Evolutionary conservation across 106 monocot genomes (phyloP), one percentile per base, ranked within the genome.

Genomic region (Xerophyta viscosa): DNA sequence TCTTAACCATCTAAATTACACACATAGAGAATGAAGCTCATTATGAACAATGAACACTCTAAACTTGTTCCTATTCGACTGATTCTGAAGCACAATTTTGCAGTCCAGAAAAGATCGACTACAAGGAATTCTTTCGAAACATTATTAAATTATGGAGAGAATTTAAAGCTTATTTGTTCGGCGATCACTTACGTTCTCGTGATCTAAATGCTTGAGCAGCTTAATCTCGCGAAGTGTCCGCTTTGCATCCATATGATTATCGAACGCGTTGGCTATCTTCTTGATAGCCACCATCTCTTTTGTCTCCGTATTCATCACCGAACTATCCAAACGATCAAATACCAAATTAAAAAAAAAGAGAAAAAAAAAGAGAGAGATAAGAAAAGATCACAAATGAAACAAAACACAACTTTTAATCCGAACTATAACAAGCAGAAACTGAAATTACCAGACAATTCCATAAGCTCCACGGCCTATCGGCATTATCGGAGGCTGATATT

Each of bases 391-490:
- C 12, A 28, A 5, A 11, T 29, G n/a, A n/a, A 19, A 14, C 50
- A 29, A 29, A 53, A 52, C 27, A 15, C 3, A 17, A 50, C 5
- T 23, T n/a, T n/a, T n/a, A n/a, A n/a, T n/a, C n/a, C n/a, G n/a
- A n/a, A n/a, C n/a, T n/a, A n/a, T n/a, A n/a, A n/a, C n/a, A n/a
- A n/a, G n/a, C n/a, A n/a, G n/a, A 29, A 41, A 31, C 37, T 6
- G 24, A 7, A 46, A 49, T 50, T 74, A 98, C 96, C 89, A 98
- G 37, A 98, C 96, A 52, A 98, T 98, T 24, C 96, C 96, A 45
- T 98, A 98, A 20, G 96, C 96, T 17, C 96, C 96, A 24, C 79
- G 73, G 13, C 96, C 96, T 27, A 89, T 89, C 20, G 96, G 96
- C 85, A 89, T 77, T 55, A 98, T 77, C 25, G 96, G 96, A 4